Evolutionary conservation across 2,329 filamentous ascomycete genomes (phyloP).

Genomic region (Nigrograna mackinnonii): DNA sequence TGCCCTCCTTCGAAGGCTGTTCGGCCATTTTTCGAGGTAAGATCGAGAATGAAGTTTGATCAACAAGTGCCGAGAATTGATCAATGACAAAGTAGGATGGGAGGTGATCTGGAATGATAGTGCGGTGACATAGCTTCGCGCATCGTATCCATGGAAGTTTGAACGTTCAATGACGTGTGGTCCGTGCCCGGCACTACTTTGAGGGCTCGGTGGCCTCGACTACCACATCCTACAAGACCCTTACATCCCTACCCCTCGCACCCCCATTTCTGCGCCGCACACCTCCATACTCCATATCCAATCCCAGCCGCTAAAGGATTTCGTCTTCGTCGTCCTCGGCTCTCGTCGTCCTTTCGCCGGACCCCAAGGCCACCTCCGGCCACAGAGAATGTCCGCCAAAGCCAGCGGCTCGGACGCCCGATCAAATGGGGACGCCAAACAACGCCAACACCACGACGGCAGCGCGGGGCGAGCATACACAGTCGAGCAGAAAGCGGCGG

Average conservation of each 20-base stretch:
- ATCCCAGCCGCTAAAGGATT: too few relatives aligned
- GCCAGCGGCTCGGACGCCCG: conserved; percentile 47
- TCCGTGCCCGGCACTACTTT: conserved; percentile 21
- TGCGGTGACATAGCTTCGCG: too few relatives aligned
- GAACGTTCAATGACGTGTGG: background rate
- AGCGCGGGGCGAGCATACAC: conserved; percentile 80
- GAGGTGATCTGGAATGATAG: too few relatives aligned
- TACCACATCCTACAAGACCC: background rate
- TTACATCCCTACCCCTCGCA: background rate
- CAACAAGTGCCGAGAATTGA: too few relatives aligned
- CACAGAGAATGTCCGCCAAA: conserved; percentile 45
- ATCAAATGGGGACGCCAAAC: conserved; percentile 41
- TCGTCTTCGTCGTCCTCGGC: too few relatives aligned
- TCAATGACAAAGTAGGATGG: too few relatives aligned
- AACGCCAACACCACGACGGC: conserved; percentile 74
- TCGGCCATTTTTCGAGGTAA: conserved; percentile 40
- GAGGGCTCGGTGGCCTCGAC: conserved; percentile 29
- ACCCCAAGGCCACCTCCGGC: conserved; percentile 5
- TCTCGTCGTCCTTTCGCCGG: background rate
- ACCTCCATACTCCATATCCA: conserved; percentile 3
- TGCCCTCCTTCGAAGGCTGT: conserved; percentile 39
- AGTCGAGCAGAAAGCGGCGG: conserved; percentile 86
- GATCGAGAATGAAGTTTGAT: too few relatives aligned
- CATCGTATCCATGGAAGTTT: background rate
- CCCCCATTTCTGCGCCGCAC: background rate